Percentiles rank a stretch among this genome's conserved stretches.
Conservation (phyloP, 495 filamentous ascomycete genomes). For the Astrocystis sublimbata region DNA sequence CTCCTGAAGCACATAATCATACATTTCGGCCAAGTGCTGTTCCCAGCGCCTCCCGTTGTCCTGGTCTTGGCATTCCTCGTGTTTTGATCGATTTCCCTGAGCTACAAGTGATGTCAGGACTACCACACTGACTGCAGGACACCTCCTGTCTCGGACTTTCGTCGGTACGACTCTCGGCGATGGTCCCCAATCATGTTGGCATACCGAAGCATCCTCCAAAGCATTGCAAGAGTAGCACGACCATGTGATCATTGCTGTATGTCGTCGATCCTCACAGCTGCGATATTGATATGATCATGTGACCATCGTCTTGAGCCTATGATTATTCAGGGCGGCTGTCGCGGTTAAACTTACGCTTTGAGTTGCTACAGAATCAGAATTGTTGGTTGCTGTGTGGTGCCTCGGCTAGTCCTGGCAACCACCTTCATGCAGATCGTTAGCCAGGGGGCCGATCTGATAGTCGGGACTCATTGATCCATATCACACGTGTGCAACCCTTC, state of each 20-base stretch:
- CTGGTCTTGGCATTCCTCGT: too few species aligned
- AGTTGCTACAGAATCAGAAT: too few species aligned
- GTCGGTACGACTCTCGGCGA: too few species aligned
- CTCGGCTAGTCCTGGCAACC: not conserved
- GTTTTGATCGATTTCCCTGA: too few species aligned
- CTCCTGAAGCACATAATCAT: too few species aligned
- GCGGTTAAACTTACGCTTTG: not conserved
- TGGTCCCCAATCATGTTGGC: not conserved
- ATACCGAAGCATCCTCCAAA: not conserved
- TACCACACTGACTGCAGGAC: too few species aligned
- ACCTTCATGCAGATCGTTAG: not conserved
- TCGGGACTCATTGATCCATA: not conserved
- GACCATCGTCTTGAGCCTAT: not conserved
- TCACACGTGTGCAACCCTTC: not conserved
- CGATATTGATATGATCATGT: not conserved
- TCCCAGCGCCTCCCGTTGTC: too few species aligned
- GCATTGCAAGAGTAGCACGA: not conserved
- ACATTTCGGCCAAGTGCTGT: too few species aligned
- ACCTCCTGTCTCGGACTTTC: too few species aligned
- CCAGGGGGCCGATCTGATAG: not conserved
- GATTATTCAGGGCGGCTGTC: not conserved
- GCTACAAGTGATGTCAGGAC: too few species aligned
- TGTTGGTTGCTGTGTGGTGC: too few species aligned
- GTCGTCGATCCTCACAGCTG: not conserved
- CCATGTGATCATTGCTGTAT: not conserved